A percentile compares a stretch with the other conserved stretches of the same genome.
phyloP scores from a whole-genome alignment of 805 yeast species.

The Torulaspora franciscae region DNA sequence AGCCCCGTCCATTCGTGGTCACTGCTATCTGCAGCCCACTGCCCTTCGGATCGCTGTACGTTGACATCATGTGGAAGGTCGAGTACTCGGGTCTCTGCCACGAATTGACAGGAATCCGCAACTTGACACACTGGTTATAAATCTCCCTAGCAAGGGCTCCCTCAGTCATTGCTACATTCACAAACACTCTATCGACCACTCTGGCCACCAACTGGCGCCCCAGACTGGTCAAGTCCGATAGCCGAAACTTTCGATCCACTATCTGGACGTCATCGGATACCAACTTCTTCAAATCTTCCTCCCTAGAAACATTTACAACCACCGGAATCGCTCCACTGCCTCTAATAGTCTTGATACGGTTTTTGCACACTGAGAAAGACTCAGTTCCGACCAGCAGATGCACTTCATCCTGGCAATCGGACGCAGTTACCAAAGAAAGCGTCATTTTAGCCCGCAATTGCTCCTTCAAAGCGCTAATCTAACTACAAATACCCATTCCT shows the following conservation, averaged over 20 bases:
- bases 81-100: constrained; percentile 68
- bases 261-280: constrained; percentile 30
- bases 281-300: constrained; percentile 19
- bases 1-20: constrained; percentile 84
- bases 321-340: constrained; percentile 55
- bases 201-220: constrained; percentile 61
- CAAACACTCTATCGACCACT: constrained; percentile 74
- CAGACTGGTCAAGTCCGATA: constrained; percentile 44
- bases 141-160: constrained; percentile 39
- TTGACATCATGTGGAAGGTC: constrained; percentile 71
- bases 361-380: constrained; percentile 17
- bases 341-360: constrained; percentile 46
- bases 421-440: constrained; percentile 39
- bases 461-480: not conserved
- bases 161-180: constrained; percentile 41
- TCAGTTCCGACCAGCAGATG: constrained; percentile 54
- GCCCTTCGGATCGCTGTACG: constrained; percentile 57
- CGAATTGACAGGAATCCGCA: constrained; percentile 79
- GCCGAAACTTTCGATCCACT: constrained; percentile 36
- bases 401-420: constrained; percentile 45
- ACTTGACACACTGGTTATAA: constrained; percentile 47
- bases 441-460: not conserved
- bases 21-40: constrained; percentile 68
- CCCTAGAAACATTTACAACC: constrained; percentile 38
- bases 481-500: not conserved